Base-by-base conservation (phyloP, 345 rosid genomes). In the Diplotaxis tenuifolia region DNA sequence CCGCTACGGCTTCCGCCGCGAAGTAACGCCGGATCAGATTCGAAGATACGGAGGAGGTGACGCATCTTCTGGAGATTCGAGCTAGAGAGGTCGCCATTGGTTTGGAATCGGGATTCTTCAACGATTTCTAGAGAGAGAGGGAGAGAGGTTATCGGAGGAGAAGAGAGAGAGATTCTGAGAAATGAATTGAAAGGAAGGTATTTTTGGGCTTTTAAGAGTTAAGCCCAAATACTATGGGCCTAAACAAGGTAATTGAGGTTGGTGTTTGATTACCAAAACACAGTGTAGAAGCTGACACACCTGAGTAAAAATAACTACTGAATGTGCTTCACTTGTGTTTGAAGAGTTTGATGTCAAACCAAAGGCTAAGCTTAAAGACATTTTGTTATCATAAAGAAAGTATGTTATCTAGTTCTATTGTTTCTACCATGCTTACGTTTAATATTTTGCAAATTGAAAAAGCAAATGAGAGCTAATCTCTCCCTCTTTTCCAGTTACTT, bases 41-140 rank as follows among this genome's bases (percentile, higher is more conserved):
- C 18, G 61, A 28, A 15, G 76, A 65, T 0, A 32, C 11, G 9
- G 54, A 53, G 0, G 73, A 59, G 12, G 45, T n/a, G 9, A 80
- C 65, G 28, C 82, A 81, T 67, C 72, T 83, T 65, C 84, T 79
- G n/a, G 90, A 79, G 23, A 82, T 5, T 71, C 96, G 87, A 68
- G 84, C 85, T 65, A 86, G 53, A 23, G 86, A 75, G 15, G 83
- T 79, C 71, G 88, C 91, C 95, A 89, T 89, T 80, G 69, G 61
- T n/a, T 19, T 55, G 29, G 77, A 72, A 31, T 62, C 42, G 53
- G 45, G 68, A 52, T 52, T 59, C 55, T 34, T 50, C 34, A 68
- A 31, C 62, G 62, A 45, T 53, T 20, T 62, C 63, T 31, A 55
- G 62, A 72, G 78, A 23, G 38, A n/a, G 64, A 36, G 66, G 34